These are phyloP conservation scores for Henckelia pumila DNA, from an alignment of 257 asterid species.

Conservation along the genomic window DNA sequence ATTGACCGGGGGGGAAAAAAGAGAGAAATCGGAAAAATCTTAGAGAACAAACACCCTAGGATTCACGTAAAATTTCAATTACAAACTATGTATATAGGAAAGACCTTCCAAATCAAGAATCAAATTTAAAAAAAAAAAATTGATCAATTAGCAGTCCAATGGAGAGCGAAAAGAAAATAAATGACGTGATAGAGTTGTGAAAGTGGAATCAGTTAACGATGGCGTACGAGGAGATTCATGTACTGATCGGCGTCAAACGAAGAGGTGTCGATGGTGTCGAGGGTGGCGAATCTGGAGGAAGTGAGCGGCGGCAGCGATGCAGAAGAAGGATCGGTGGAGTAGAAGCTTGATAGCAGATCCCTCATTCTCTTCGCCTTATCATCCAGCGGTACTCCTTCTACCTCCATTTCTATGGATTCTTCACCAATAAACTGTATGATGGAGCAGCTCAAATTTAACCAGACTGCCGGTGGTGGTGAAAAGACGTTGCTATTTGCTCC, in stretches of 20 bases:
- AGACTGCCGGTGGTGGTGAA: not conserved
- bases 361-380: conserved; percentile 98
- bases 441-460: too few species aligned
- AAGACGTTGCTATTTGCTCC: too few species aligned
- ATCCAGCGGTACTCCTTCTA: conserved; percentile 52
- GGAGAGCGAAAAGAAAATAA: not conserved
- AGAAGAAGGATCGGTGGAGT: conserved; percentile 71
- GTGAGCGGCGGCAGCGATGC: conserved; percentile 38
- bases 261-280: conserved; percentile 86
- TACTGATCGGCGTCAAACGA: conserved; percentile 89
- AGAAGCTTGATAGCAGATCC: conserved; percentile 92
- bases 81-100: not conserved
- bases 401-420: conserved; percentile 61
- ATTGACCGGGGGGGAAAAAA: not conserved
- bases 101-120: not conserved
- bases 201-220: not conserved
- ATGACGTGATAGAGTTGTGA: not conserved
- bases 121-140: not conserved
- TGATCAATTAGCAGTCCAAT: not conserved
- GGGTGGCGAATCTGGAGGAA: conserved; percentile 86
- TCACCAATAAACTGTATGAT: too few species aligned
- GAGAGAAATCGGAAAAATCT: not conserved
- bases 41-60: not conserved
- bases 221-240: conserved; percentile 93
- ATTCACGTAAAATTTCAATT: conserved; percentile 12